These are phyloP conservation scores for Pythium utonaiense DNA, from an alignment of 352 stramenopile species.

Conservation along the genomic window DNA sequence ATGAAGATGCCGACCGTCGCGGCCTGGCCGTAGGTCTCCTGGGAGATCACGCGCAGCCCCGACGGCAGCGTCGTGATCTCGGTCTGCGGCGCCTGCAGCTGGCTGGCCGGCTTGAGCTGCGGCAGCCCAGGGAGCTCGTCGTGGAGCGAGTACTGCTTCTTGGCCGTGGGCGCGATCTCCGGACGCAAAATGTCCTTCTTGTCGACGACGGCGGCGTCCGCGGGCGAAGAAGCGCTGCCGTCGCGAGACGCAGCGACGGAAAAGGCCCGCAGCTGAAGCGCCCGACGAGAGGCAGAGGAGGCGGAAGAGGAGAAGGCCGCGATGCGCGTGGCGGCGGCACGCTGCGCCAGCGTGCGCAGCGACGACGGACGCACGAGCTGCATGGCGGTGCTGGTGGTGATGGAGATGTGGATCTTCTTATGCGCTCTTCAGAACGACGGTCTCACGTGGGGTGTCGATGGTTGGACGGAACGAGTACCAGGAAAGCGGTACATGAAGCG, in stretches of 20 bases:
- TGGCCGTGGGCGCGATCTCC: conserved; percentile 26
- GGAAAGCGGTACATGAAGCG: conserved; percentile 5
- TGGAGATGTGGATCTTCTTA: neutral
- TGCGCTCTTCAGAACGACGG: neutral
- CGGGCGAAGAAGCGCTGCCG: conserved; percentile 1
- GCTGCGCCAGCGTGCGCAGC: neutral
- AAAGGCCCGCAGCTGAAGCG: conserved; percentile 30
- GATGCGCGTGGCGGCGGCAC: neutral
- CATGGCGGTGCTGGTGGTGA: conserved; percentile 1
- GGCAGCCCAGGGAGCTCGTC: conserved; percentile 66
- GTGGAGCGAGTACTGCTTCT: conserved; percentile 55
- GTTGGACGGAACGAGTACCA: conserved; percentile 16
- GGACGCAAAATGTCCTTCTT: conserved; percentile 56
- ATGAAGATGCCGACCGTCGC: conserved; percentile 93
- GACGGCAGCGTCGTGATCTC: conserved; percentile 92
- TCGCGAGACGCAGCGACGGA: conserved; percentile 29
- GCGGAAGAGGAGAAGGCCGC: neutral
- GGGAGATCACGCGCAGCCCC: conserved; percentile 94
- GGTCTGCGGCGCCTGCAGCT: conserved; percentile 86
- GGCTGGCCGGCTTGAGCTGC: conserved; percentile 77
- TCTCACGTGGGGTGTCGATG: conserved; percentile 11
- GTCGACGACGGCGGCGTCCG: conserved; percentile 24
- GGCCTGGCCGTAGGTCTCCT: conserved; percentile 95
- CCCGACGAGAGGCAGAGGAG: neutral
- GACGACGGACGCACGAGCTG: conserved; percentile 19